Base-by-base conservation (phyloP, 495 filamentous ascomycete genomes). In the Daldinia decipiens region DNA sequence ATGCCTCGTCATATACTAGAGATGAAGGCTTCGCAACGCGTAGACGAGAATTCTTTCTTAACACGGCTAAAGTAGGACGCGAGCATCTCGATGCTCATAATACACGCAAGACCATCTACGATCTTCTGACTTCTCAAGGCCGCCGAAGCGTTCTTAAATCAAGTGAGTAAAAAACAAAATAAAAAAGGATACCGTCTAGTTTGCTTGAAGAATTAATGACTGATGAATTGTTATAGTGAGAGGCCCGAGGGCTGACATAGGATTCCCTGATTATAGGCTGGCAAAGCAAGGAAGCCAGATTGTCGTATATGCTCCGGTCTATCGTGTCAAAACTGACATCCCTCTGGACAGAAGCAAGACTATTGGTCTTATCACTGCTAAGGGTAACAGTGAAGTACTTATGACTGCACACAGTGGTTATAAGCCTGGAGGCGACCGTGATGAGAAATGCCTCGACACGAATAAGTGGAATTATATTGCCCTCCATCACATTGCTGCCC, bases 361-460 rank as follows among this genome's bases (percentile, higher is more conserved):
- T 0, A 70, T 76, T 39, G 74, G 74, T 0, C 65, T 71, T 0
- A 66, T 76, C 5, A 68, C 62, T 0, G 40, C 66, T 1, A 72
- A 68, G 53, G 70, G 68, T 11, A 26, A 40, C 15, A 51, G 57
- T 2, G 58, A 58, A 1, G 59, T 76, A 1, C 53, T 76, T 0
- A 71, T 70, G 72, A n/a, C 50, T 0, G 72, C 72, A 0, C 64
- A 72, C 13, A 69, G 64, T 19, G 74, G 72, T 1, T 76, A 47
- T 34, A 43, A 38, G 3, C 57, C 26, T 3, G 70, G 70, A 13
- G 58, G n/a, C 5, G 68, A 34, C 6, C 58, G 43, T 39, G 68
- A 62, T 17, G 60, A 59, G 36, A 34, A 29, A 4, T 74, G 72
- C 21, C 60, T 76, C 0, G 69, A 76, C 26, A 72, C 74, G 0